A percentile compares a stretch with the other conserved stretches of the same genome.
Conservation (phyloP, 1,284 basidiomycete species). For the Stygiomarasmius scandens region DNA sequence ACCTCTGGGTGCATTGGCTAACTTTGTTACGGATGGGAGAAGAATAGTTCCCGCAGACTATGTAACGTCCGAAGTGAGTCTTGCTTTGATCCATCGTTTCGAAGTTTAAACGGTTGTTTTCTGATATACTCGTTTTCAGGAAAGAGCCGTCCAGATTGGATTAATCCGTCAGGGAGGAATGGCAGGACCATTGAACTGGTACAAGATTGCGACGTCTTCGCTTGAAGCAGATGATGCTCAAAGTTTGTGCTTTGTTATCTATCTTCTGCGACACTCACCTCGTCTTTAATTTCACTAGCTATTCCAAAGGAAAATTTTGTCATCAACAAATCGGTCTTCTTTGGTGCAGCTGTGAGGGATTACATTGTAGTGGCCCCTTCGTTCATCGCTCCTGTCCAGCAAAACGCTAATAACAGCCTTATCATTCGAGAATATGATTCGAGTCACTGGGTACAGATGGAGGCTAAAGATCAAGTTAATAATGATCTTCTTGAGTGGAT, state of each 20-base stretch:
- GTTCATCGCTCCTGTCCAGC: slow-evolving; percentile 20
- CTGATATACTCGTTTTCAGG: too few species aligned
- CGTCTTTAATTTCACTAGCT: slow-evolving; percentile 12
- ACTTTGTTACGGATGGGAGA: slow-evolving; percentile 23
- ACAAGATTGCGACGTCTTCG: background rate
- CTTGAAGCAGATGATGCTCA: slow-evolving; percentile 12
- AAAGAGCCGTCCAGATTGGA: slow-evolving; percentile 25
- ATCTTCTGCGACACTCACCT: background rate
- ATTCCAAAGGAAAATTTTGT: slow-evolving; percentile 26
- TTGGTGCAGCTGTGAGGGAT: slow-evolving; percentile 33
- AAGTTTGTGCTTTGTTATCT: slow-evolving; percentile 15
- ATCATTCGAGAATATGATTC: slow-evolving; percentile 32
- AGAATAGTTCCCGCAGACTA: slow-evolving; percentile 19
- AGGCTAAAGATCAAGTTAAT: slow-evolving; percentile 32
- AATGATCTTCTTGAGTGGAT: slow-evolving; percentile 32
- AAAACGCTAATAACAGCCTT: slow-evolving; percentile 19
- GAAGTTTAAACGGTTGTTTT: too few species aligned
- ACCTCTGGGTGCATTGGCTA: slow-evolving; percentile 32
- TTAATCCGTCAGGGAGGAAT: slow-evolving; percentile 23
- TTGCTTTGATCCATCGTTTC: too few species aligned
- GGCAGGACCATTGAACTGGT: slow-evolving; percentile 11
- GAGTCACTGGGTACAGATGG: slow-evolving; percentile 34
- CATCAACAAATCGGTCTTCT: slow-evolving; percentile 35
- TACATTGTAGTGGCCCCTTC: slow-evolving; percentile 25
- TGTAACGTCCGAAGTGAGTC: slow-evolving; percentile 14